Conservation (phyloP, 108 stramenopile species). For the Cyclotella choctawhatcheeana region DNA sequence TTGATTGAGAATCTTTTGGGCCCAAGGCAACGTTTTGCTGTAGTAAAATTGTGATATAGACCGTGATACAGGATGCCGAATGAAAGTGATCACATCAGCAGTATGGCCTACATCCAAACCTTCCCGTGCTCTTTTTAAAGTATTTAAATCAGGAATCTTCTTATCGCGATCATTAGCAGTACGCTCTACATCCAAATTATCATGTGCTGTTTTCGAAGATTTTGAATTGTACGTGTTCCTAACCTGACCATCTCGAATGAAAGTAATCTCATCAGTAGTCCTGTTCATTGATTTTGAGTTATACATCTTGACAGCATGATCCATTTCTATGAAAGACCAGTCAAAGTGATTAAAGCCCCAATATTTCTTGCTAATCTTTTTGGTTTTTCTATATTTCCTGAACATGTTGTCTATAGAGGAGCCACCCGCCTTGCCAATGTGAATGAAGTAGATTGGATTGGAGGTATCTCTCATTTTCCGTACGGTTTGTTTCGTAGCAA, state of each 20-base stretch:
- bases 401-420: constrained; percentile 30
- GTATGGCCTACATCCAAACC: neutral
- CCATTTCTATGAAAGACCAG: constrained; percentile 24
- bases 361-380: constrained; percentile 11
- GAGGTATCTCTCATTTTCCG: constrained; percentile 13
- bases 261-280: neutral
- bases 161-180: too few relatives aligned
- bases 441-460: constrained; percentile 36
- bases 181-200: too few relatives aligned
- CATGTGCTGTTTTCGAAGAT: too few relatives aligned
- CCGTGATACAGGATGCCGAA: constrained; percentile 47
- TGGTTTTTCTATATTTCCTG: neutral
- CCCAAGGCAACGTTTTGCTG: constrained; percentile 25
- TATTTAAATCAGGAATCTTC: too few relatives aligned
- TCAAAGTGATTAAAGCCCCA: constrained; percentile 30
- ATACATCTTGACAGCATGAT: neutral
- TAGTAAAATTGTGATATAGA: constrained; percentile 44
- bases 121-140: neutral
- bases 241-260: too few relatives aligned
- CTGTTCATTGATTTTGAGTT: neutral
- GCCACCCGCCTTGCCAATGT: constrained; percentile 41
- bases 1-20: constrained; percentile 11
- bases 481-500: neutral
- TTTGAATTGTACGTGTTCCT: too few relatives aligned
- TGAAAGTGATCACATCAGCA: constrained; percentile 41